phyloP scores from a whole-genome alignment of 768 basidiomycete genomes.

The Rhizopogon rudus region DNA sequence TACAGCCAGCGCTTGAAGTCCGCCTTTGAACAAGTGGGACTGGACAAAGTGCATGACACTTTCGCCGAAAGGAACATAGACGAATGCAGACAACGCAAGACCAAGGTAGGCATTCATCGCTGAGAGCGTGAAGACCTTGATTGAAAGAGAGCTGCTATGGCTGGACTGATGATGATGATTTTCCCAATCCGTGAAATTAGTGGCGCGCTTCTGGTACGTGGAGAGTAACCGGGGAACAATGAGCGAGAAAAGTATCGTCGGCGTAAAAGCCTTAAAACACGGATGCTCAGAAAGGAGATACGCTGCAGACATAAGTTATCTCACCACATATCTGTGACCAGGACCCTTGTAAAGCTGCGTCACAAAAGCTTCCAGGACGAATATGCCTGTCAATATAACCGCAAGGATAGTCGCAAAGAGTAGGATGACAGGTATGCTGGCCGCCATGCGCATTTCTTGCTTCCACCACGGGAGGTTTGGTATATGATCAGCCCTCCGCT shows the following conservation, averaged over 20 bases:
- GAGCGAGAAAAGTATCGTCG: slow-evolving; percentile 77
- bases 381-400: slow-evolving; percentile 72
- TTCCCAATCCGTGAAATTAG: slow-evolving; percentile 80
- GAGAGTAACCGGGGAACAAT: slow-evolving; percentile 78
- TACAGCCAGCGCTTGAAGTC: slow-evolving; percentile 8
- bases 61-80: slow-evolving; percentile 93
- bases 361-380: slow-evolving; percentile 88
- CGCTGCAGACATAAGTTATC: slow-evolving; percentile 23
- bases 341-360: slow-evolving; percentile 86
- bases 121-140: slow-evolving; percentile 88
- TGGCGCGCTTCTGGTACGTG: slow-evolving; percentile 65
- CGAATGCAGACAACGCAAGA: slow-evolving; percentile 88
- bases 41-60: slow-evolving; percentile 63
- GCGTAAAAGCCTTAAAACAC: slow-evolving; percentile 58
- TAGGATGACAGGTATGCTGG: slow-evolving; percentile 67
- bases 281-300: neutral
- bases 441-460: slow-evolving; percentile 61
- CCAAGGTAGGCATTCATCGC: slow-evolving; percentile 89
- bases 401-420: slow-evolving; percentile 68
- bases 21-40: slow-evolving; percentile 20
- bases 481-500: slow-evolving; percentile 55
- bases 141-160: slow-evolving; percentile 73
- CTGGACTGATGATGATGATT: slow-evolving; percentile 82
- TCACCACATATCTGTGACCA: slow-evolving; percentile 70
- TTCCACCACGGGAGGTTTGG: slow-evolving; percentile 67